These are phyloP conservation scores for Aspergillus glaucus DNA, from an alignment of 2,329 filamentous ascomycete genomes.

Conservation along the genomic window DNA sequence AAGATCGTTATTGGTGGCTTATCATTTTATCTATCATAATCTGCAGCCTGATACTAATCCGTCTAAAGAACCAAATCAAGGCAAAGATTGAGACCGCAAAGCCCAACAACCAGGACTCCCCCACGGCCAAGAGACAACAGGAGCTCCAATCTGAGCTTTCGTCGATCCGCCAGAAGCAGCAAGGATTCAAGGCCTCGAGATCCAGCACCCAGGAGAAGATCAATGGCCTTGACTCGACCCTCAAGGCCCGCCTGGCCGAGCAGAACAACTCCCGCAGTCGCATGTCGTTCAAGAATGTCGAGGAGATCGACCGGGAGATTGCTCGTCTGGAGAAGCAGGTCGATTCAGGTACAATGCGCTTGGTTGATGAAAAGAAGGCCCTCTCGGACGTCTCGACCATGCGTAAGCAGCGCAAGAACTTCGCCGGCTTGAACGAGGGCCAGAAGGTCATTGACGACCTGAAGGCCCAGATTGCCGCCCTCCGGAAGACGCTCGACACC, in stretches of 20 bases:
- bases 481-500: constrained; percentile 84
- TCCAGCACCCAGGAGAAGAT: constrained; percentile 78
- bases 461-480: constrained; percentile 78
- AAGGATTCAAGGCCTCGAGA: constrained; percentile 76
- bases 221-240: constrained; percentile 81
- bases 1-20: neutral
- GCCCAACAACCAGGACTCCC: constrained; percentile 75
- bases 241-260: constrained; percentile 77
- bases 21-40: neutral
- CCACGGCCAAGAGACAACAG: constrained; percentile 72
- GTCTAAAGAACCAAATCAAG: constrained; percentile 76
- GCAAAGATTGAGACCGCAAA: constrained; percentile 78
- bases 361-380: constrained; percentile 96
- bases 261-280: constrained; percentile 79
- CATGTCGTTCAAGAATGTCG: constrained; percentile 75
- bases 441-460: constrained; percentile 87
- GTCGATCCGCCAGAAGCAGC: constrained; percentile 81
- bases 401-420: constrained; percentile 85
- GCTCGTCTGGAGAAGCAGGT: constrained; percentile 75
- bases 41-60: constrained; percentile 10
- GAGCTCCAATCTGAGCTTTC: constrained; percentile 78
- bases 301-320: constrained; percentile 83
- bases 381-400: constrained; percentile 74
- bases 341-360: constrained; percentile 82
- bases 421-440: constrained; percentile 72